Conservation (phyloP, 2,329 filamentous ascomycete species). For the Diaporthe sp. region DNA sequence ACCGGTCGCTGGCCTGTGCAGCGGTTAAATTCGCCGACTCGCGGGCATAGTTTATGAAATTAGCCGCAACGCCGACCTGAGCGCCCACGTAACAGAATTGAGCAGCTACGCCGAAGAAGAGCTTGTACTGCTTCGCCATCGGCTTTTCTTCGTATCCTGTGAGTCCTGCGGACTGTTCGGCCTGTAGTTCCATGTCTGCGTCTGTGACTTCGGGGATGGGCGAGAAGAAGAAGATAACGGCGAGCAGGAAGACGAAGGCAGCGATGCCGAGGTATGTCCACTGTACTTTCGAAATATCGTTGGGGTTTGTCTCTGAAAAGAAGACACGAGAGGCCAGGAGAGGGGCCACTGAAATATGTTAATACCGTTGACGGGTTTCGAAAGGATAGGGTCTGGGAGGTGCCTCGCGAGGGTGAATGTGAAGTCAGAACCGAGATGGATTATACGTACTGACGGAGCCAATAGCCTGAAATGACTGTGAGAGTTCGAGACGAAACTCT, state of each 20-base stretch:
- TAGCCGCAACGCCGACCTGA: conserved; percentile 73
- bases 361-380: background rate
- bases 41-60: conserved; percentile 78
- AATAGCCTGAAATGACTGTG: conserved; percentile 81
- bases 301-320: conserved; percentile 71
- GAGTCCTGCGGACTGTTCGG: conserved; percentile 59
- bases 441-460: conserved; percentile 66
- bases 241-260: conserved; percentile 76
- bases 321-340: conserved; percentile 79
- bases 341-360: conserved; percentile 64
- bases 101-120: conserved; percentile 80
- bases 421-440: background rate
- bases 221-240: conserved; percentile 74
- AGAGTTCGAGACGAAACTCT: conserved; percentile 79
- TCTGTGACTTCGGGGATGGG: conserved; percentile 79
- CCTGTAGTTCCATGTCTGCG: conserved; percentile 73
- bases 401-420: background rate
- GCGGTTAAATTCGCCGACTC: conserved; percentile 67
- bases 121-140: conserved; percentile 76
- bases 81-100: conserved; percentile 84
- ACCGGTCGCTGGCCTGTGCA: conserved; percentile 72
- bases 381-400: background rate
- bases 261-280: conserved; percentile 82
- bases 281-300: conserved; percentile 75
- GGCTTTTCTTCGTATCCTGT: conserved; percentile 70